Evolutionary conservation across 1,284 basidiomycete species (phyloP).

Genomic region (Ustilago cynodontis): DNA sequence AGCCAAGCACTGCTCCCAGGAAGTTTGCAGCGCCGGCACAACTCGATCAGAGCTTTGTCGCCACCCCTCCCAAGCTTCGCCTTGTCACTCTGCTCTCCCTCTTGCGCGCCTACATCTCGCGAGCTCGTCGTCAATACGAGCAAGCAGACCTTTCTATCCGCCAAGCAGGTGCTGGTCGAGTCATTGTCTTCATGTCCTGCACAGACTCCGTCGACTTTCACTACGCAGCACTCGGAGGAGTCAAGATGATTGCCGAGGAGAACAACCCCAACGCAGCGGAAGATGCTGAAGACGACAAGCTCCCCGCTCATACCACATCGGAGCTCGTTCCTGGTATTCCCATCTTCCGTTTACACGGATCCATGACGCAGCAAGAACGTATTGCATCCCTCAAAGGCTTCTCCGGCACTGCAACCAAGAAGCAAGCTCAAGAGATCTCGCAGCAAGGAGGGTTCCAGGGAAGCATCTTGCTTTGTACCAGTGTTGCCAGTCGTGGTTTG

Average conservation of each 20-base stretch:
- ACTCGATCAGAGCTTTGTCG: conserved; percentile 89
- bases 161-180: conserved; percentile 71
- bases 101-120: conserved; percentile 74
- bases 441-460: conserved; percentile 42
- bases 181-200: conserved; percentile 96
- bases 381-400: conserved; percentile 86
- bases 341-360: conserved; percentile 94
- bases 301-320: conserved; percentile 69
- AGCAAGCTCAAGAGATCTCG: conserved; percentile 8
- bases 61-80: conserved; percentile 92
- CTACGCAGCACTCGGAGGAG: conserved; percentile 85
- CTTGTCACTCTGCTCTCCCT: conserved; percentile 91
- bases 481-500: conserved; percentile 96
- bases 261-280: conserved; percentile 28
- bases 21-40: conserved; percentile 92
- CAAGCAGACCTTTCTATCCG: conserved; percentile 12
- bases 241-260: conserved; percentile 76
- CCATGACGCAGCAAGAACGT: conserved; percentile 84
- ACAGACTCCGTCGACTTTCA: conserved; percentile 98
- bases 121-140: conserved; percentile 68
- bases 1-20: not conserved
- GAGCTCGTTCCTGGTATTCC: conserved; percentile 81
- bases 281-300: conserved; percentile 64
- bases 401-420: conserved; percentile 70
- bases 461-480: conserved; percentile 90